Evolutionary conservation across 495 filamentous ascomycete species (phyloP), one percentile per base, ranked within the genome.

Genomic region (Lasiosphaeris hirsuta): DNA sequence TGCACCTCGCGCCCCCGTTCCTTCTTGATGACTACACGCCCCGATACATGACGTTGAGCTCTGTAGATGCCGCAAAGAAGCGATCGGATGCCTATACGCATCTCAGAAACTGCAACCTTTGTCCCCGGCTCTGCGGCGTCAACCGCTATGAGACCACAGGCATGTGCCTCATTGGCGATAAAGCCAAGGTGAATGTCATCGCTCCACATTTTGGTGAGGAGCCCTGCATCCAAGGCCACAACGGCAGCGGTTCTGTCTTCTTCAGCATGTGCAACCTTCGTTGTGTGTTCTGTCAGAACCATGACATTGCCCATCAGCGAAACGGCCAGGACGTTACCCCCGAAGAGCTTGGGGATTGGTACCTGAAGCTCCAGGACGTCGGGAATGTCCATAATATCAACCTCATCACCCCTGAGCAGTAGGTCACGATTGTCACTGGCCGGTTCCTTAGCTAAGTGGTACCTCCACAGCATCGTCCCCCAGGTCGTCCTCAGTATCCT

Each of bases 211-310:
- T 86, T 67, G 84, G 83, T 17, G 83, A 86, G 69, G 87, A 91
- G 60, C 86, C 88, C 0, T 90, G 87, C 65, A 84, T 91, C 37
- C 87, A 90, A 66, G 88, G 88, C 15, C 85, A 85, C 62, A 78
- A 87, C 65, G 88, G 89, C 9, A 86, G 81, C 56, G 89, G 88
- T 40, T 78, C 84, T 7, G 86, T 91, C 48, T 92, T 91, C 75
- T 90, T 91, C 42, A 67, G 77, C 33, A 85, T 84, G 10, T 91
- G 87, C 64, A 90, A 89, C 68, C 66, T 90, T 37, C 81, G 87
- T 13, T 91, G 89, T 66, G 85, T 89, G 0, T 92, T 92, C 64
- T 93, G 89, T 68, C 88, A 92, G 67, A 92, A 92, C 72, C 81
- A 90, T 69, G 88, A 90, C 45, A 92, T 92, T 38, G 79, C 87